These are phyloP conservation scores for Elymus sibiricus DNA, from an alignment of 176 grass and related monocot species.

Conservation along the genomic window DNA sequence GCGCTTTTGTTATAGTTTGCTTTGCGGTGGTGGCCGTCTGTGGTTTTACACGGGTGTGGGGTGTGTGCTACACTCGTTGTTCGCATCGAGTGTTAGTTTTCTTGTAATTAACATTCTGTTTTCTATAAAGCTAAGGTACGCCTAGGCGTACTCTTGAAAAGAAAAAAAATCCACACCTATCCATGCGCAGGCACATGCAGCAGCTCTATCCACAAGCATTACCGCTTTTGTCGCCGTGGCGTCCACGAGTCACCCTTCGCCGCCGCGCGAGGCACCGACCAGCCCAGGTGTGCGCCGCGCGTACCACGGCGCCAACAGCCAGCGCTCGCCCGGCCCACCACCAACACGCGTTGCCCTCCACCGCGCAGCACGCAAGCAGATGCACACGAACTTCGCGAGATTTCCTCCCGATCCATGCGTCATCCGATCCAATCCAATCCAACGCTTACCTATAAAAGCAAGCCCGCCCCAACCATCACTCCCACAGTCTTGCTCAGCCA, in stretches of 20 bases:
- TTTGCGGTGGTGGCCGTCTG: too few relatives aligned
- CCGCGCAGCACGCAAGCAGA: neutral
- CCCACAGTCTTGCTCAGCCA: neutral
- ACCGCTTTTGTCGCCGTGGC: neutral
- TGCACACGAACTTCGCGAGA: neutral
- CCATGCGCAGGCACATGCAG: neutral
- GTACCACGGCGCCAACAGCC: neutral
- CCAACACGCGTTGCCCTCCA: neutral
- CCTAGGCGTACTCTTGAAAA: too few relatives aligned
- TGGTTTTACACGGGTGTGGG: too few relatives aligned
- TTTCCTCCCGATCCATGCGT: neutral
- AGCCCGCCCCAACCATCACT: neutral
- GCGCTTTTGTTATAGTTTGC: too few relatives aligned
- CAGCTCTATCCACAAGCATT: neutral
- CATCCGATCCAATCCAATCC: neutral
- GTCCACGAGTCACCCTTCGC: neutral
- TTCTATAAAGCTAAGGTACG: too few relatives aligned
- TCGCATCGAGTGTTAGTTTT: too few relatives aligned
- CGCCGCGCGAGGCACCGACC: conserved; percentile 8
- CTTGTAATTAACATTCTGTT: too few relatives aligned
- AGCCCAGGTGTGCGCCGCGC: neutral
- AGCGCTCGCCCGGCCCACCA: neutral
- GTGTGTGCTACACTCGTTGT: too few relatives aligned
- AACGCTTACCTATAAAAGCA: neutral
- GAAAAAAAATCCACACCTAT: too few relatives aligned